Base-by-base conservation (phyloP, 2,329 filamentous ascomycete species). In the Tolypocladium album region DNA sequence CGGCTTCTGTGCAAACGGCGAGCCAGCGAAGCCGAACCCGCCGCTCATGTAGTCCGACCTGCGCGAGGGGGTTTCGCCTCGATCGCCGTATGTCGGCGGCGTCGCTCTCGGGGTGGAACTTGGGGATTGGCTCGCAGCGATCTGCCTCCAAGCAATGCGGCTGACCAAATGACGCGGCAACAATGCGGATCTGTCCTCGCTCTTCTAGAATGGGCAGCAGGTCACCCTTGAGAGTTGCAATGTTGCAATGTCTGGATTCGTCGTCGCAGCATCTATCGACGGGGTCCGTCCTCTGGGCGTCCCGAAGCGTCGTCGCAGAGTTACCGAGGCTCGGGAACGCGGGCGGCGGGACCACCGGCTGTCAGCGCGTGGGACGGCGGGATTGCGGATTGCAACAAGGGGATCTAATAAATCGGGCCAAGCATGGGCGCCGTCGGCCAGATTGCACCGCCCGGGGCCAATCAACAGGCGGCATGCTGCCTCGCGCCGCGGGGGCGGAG, bases 291-390 rank as follows among this genome's bases (percentile, higher is more conserved):
- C 22, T 24, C 43, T 20, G 13, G 45, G 15, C 47, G 27, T 24
- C 7, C n/a, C 40, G 40, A 15, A 13, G 45, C 11, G 43, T 20
- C 17, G 27, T 31, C 47, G 13, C 27, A 31, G 45, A 59, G n/a
- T 59, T 59, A 38, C 58, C 58, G 58, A 59, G 58, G 58, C 50
- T 59, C 50, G 55, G 50, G 38, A 15, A 9, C 56, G n/a, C 24
- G 45, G 24, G 42, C 22, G 13, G 1, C 36, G 34, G 34, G 34
- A 36, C 27, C 58, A 56, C 15, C 15, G 52, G 50, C 56, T 31
- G 24, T 27, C 13, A 8, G 36, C 27, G 27, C 5, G 27, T n/a
- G 27, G 27, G 27, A 31, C 27, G 27, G 27, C 27, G 27, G 27
- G 27, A 31, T 31, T 36, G 7, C 34, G 34, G 4, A 36, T 36